Percentiles rank a stretch among this genome's conserved stretches.
Conservation (phyloP, 805 yeast genomes). For the Candida qinlingensis region DNA sequence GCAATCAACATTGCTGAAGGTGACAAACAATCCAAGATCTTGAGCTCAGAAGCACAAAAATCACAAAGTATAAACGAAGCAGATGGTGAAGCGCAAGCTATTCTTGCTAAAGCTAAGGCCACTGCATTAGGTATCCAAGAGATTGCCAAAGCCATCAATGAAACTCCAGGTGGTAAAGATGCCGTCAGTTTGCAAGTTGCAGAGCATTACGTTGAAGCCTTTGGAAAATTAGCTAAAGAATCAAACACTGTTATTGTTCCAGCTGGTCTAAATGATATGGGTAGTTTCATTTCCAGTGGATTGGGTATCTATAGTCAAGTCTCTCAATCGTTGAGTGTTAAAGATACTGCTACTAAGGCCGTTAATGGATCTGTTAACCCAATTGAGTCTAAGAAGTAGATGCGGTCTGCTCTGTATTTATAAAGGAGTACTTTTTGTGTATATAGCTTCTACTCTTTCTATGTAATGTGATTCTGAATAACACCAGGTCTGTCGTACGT, state of each 20-base stretch:
- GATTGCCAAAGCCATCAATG: slow-evolving; percentile 61
- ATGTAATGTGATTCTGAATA: not conserved
- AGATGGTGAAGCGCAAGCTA: slow-evolving; percentile 70
- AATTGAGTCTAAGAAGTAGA: not conserved
- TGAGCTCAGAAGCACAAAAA: slow-evolving; percentile 70
- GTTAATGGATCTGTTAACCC: not conserved
- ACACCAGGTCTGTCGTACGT: not conserved
- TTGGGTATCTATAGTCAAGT: slow-evolving; percentile 63
- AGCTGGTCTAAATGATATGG: slow-evolving; percentile 66
- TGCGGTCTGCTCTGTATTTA: too few relatives aligned
- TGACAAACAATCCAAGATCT: slow-evolving; percentile 60
- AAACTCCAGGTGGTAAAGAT: slow-evolving; percentile 64
- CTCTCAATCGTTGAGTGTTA: slow-evolving; percentile 18
- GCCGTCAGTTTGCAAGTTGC: slow-evolving; percentile 80
- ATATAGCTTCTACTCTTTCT: not conserved
- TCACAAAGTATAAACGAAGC: slow-evolving; percentile 61
- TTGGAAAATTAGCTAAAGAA: slow-evolving; percentile 78
- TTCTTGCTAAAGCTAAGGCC: slow-evolving; percentile 60
- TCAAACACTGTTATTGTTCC: slow-evolving; percentile 75
- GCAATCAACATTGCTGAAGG: slow-evolving; percentile 84
- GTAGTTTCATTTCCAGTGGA: slow-evolving; percentile 72
- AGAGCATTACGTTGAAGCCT: slow-evolving; percentile 76
- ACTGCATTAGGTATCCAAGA: slow-evolving; percentile 64
- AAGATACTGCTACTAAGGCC: not conserved
- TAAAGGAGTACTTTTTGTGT: not conserved